These are phyloP conservation scores for Ilex paraguariensis DNA, from an alignment of 305 asterid species.

Conservation along the genomic window DNA sequence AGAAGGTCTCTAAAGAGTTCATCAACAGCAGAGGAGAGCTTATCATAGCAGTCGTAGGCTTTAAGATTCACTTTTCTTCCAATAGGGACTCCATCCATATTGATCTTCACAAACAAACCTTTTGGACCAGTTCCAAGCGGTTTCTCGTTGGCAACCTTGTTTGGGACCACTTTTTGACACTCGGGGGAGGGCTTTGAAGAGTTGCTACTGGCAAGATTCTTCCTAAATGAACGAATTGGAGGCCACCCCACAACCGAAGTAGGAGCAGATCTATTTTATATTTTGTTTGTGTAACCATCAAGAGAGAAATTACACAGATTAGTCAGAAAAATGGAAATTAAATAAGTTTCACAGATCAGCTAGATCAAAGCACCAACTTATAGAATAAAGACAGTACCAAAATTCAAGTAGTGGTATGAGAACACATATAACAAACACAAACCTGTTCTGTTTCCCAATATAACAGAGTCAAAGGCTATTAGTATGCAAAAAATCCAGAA, in stretches of 20 bases:
- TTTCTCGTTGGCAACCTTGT: slow-evolving; percentile 31
- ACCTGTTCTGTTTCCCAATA: no score
- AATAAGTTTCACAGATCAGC: no score
- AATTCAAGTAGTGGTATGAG: no score
- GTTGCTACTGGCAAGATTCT: slow-evolving; percentile 50
- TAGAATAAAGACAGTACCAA: no score
- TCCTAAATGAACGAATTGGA: slow-evolving; percentile 69
- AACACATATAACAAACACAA: no score
- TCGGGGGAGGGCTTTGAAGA: slow-evolving; percentile 36
- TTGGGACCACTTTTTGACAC: slow-evolving; percentile 28
- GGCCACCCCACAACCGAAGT: slow-evolving; percentile 92
- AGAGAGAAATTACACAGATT: background rate
- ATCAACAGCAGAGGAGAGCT: slow-evolving; percentile 66
- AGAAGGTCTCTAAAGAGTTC: slow-evolving; percentile 83
- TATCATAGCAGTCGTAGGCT: slow-evolving; percentile 62
- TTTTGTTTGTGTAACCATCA: background rate
- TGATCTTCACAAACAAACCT: slow-evolving; percentile 74
- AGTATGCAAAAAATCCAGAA: no score
- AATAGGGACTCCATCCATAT: slow-evolving; percentile 94
- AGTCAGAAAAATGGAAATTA: no score
- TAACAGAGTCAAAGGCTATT: no score
- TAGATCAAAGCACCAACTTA: no score
- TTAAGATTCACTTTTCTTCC: slow-evolving; percentile 86
- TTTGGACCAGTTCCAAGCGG: slow-evolving; percentile 32
- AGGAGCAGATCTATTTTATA: slow-evolving; percentile 36